Percentiles rank a stretch among this genome's conserved stretches.
Conservation (phyloP, 73 alveolate species). For the Paramecium sonneborni region DNA sequence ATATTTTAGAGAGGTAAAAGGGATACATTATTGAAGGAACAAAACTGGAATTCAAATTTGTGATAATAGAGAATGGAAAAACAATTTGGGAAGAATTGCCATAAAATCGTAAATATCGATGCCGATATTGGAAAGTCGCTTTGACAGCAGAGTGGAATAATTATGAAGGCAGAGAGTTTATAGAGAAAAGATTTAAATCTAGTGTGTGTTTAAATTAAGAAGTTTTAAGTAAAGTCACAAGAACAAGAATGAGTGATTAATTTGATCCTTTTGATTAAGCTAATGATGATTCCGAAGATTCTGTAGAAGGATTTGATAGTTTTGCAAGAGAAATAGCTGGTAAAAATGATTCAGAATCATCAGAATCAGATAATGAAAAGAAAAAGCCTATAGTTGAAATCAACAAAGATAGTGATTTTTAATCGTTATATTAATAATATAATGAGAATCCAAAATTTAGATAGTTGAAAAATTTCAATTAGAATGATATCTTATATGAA, state of each 20-base stretch:
- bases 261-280: slow-evolving; percentile 54
- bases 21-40: background rate
- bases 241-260: background rate
- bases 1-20: background rate
- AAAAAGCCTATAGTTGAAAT: background rate
- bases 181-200: slow-evolving; percentile 26
- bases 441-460: slow-evolving; percentile 3
- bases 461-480: background rate
- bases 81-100: slow-evolving; percentile 43
- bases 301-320: slow-evolving; percentile 26
- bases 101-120: slow-evolving; percentile 39
- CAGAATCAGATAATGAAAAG: background rate
- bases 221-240: background rate
- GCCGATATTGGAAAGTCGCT: slow-evolving; percentile 21
- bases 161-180: slow-evolving; percentile 39
- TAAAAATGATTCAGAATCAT: background rate
- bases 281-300: slow-evolving; percentile 31
- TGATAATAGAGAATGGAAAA: background rate
- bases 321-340: background rate
- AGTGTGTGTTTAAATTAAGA: slow-evolving; percentile 2
- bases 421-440: background rate
- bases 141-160: slow-evolving; percentile 53
- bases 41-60: slow-evolving; percentile 46
- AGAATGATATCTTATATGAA: slow-evolving; percentile 49
- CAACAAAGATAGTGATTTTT: background rate